phyloP scores from a whole-genome alignment of 31 red algal genomes.

The Porphyra umbilicalis region DNA sequence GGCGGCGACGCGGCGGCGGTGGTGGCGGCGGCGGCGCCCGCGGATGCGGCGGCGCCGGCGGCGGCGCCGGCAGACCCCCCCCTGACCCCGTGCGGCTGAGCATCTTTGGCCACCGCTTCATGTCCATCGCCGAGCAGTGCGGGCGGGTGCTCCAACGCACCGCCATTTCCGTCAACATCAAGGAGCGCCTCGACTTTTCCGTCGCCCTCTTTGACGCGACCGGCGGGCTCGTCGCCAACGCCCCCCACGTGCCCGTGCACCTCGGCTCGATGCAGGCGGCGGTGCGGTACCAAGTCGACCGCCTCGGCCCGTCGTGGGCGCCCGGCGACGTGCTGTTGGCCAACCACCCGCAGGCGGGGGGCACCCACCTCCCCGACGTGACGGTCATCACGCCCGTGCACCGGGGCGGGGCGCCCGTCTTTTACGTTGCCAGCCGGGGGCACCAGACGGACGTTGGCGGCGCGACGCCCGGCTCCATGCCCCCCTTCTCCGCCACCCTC shows the following conservation, averaged over 20 bases:
- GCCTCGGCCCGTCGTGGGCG: constrained; percentile 27
- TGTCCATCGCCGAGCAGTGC: constrained; percentile 98
- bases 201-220: constrained; percentile 92
- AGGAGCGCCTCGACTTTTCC: constrained; percentile 95
- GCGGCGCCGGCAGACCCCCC: neutral
- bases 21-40: neutral
- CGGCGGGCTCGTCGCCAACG: constrained; percentile 94
- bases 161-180: constrained; percentile 92
- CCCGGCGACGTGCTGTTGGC: constrained; percentile 81
- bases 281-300: constrained; percentile 56
- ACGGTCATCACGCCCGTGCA: constrained; percentile 96
- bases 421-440: constrained; percentile 89
- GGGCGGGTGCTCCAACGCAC: constrained; percentile 86
- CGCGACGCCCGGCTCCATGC: constrained; percentile 94
- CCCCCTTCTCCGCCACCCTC: constrained; percentile 75
- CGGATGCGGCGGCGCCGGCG: neutral
- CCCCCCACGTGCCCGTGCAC: constrained; percentile 98
- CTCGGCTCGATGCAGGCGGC: constrained; percentile 97
- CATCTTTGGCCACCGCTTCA: constrained; percentile 90
- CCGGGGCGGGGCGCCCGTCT: constrained; percentile 41
- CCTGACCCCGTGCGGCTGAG: constrained; percentile 69
- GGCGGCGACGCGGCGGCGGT: neutral
- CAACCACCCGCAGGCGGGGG: constrained; percentile 88
- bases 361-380: constrained; percentile 94
- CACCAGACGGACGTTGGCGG: constrained; percentile 98